Base-by-base conservation (phyloP, 768 basidiomycete species). In the Mrakia frigida region DNA sequence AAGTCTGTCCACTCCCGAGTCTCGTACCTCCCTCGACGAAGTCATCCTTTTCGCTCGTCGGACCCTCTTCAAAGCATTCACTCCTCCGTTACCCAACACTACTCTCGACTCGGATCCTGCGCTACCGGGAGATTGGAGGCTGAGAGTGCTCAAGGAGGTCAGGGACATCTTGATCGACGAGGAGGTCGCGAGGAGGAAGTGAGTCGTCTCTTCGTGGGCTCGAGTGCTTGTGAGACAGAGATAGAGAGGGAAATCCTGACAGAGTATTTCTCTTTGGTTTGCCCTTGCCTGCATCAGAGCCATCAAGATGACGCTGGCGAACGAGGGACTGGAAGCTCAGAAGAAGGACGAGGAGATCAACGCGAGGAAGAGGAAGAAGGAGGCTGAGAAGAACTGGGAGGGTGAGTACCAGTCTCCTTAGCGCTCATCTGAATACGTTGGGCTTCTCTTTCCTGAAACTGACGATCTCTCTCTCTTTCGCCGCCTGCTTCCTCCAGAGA, bases 91-190 rank as follows among this genome's bases (percentile, higher is more conserved):
- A 50, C 76, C 76, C 46, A 61, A 43, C 31, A 65, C 56, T 1
- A 77, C 76, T 2, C 72, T 41, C 11, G 76, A 77, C 31, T 71
- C 72, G 60, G 76, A 77, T 33, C 71, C 76, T 16, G 53, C n/a
- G 46, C 56, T 77, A 21, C 76, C 76, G 4, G n/a, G 23, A 2
- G 76, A 77, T 33, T 92, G 90, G 86, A 89, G 87, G 81, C 85
- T 87, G 65, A 88, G 88, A 80, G 83, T 96, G 72, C 87, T 88
- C 61, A 86, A 87, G 43, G 89, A 92, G 82, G 86, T 90, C 21
- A 94, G 94, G 84, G 90, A 94, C 77, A 82, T 96, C 53, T 82
- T 97, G 63, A 93, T 97, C 41, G 93, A 95, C 56, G 94, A 96
- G 81, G 94, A 97, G 83, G 84, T 97, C 21, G 85, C 92, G 75